phyloP scores from a whole-genome alignment of 345 rosid genomes.

The Rhizophora mangle region DNA sequence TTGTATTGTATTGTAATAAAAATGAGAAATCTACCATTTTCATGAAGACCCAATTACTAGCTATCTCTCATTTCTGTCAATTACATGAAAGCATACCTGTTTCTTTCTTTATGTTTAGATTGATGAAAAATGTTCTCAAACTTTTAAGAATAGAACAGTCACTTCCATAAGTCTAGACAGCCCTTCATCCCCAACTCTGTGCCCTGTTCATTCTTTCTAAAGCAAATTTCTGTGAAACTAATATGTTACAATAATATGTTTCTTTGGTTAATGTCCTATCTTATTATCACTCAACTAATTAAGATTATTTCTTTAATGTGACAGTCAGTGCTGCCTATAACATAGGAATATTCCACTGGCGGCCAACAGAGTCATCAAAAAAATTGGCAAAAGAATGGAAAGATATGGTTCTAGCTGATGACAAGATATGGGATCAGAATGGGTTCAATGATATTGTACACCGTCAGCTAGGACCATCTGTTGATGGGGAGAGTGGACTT shows the following conservation, averaged over 20 bases:
- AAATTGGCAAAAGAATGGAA: conserved; percentile 94
- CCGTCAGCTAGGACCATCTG: conserved; percentile 86
- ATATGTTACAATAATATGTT: no score
- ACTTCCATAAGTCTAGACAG: not conserved
- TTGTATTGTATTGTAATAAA: not conserved
- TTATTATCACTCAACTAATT: not conserved
- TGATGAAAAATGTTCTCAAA: no score
- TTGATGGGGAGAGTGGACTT: conserved; percentile 72
- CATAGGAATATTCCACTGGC: conserved; percentile 96
- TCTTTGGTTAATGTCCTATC: not conserved
- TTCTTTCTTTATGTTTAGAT: not conserved
- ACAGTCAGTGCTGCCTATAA: conserved; percentile 88
- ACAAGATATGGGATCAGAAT: conserved; percentile 96
- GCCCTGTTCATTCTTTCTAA: not conserved
- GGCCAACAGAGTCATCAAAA: conserved; percentile 78
- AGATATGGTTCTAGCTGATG: conserved; percentile 80
- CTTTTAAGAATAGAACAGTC: not conserved
- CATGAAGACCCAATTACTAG: not conserved
- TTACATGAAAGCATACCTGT: not conserved
- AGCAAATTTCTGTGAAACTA: not conserved
- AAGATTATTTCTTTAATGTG: conserved; percentile 19
- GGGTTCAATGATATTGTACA: conserved; percentile 86
- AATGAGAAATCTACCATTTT: not conserved
- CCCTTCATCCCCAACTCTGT: not conserved
- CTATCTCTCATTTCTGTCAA: not conserved